Conservation (phyloP, 2,329 filamentous ascomycete genomes). For the Colletotrichum cuscutae region DNA sequence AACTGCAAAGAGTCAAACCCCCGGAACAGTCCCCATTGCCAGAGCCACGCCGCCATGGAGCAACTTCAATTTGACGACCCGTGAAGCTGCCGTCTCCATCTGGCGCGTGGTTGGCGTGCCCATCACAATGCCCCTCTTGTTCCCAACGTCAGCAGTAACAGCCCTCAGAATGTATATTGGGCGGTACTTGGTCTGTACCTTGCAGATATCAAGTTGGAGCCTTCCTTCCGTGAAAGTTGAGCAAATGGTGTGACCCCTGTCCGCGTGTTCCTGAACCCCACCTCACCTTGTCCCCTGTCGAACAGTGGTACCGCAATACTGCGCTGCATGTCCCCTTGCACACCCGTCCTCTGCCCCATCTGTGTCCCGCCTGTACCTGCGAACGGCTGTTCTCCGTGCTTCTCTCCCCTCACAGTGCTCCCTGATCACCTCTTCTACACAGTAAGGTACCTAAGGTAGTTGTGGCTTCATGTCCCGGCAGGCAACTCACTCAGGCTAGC, state of each 20-base stretch:
- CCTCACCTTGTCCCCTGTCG: neutral
- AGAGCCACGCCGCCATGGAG: neutral
- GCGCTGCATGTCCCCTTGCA: constrained; percentile 30
- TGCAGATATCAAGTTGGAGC: neutral
- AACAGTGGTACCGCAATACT: constrained; percentile 11
- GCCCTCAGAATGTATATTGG: no score
- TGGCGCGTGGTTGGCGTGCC: neutral
- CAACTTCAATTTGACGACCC: neutral
- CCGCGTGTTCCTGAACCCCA: neutral
- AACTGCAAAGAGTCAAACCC: constrained; percentile 11
- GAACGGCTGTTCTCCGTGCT: constrained; percentile 1
- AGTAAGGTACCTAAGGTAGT: no score
- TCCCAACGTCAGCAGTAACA: neutral
- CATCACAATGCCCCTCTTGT: neutral
- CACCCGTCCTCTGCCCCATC: constrained; percentile 9
- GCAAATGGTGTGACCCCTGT: neutral
- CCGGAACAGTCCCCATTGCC: neutral
- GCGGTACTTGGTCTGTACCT: neutral
- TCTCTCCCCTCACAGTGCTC: neutral
- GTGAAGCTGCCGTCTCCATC: neutral
- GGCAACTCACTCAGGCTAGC: neutral
- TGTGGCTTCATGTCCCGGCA: no score
- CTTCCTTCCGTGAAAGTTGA: neutral
- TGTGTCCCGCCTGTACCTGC: neutral
- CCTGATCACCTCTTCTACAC: neutral